Evolutionary conservation across 2,329 filamentous ascomycete species (phyloP).

Genomic region (Pseudocercospora vitis): DNA sequence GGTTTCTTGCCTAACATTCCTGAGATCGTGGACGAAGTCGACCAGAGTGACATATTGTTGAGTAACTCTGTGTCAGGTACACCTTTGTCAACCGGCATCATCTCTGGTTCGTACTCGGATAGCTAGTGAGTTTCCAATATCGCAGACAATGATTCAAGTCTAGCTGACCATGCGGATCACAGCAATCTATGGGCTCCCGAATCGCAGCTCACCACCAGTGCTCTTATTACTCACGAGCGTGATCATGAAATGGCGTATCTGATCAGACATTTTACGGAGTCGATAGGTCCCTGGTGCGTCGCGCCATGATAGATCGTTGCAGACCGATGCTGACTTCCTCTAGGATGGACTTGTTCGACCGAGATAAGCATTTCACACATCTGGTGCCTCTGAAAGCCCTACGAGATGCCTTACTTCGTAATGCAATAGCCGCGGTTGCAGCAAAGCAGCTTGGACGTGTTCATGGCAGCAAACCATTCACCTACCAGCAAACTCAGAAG

Average conservation of each 20-base stretch:
- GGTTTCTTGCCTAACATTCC: constrained; percentile 36
- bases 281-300: constrained; percentile 55
- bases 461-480: constrained; percentile 52
- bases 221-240: constrained; percentile 37
- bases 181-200: constrained; percentile 33
- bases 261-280: constrained; percentile 60
- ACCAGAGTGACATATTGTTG: constrained; percentile 28
- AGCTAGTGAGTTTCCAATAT: constrained; percentile 9
- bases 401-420: constrained; percentile 52
- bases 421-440: constrained; percentile 61
- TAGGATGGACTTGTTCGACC: constrained; percentile 55
- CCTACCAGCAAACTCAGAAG: constrained; percentile 49
- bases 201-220: constrained; percentile 35
- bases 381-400: constrained; percentile 59
- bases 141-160: background rate
- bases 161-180: background rate
- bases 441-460: constrained; percentile 62
- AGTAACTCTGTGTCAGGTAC: constrained; percentile 26
- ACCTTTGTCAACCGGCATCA: constrained; percentile 25
- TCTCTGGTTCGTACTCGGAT: constrained; percentile 25
- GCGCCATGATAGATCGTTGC: background rate
- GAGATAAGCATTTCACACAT: constrained; percentile 60
- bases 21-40: constrained; percentile 37
- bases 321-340: background rate
- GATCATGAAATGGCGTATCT: constrained; percentile 62